Base-by-base conservation (phyloP, 345 rosid species). In the Hirschfeldia incana region DNA sequence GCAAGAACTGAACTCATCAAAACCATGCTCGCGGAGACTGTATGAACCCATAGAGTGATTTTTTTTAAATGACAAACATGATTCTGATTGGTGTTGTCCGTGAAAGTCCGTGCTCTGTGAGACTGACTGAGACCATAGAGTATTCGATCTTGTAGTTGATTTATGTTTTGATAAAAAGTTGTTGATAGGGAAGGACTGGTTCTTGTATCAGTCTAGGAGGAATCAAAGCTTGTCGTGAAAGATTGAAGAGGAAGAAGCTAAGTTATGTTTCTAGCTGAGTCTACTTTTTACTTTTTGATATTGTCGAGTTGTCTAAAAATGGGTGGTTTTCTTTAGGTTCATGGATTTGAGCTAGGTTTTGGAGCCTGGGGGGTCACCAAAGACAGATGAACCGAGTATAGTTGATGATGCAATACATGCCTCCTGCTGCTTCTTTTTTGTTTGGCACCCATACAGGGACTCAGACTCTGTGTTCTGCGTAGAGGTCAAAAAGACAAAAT, bases 221-320 rank as follows among this genome's bases (percentile, higher is more conserved):
- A 73, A 76, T 67, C 21, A 94, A 94, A 82, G 97, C 98, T 0
- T 86, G 97, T 82, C 93, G 97, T 37, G 97, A 92, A 86, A 86
- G 89, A 75, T 81, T 89, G 88, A 90, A 97, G 30, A 85, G 97
- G 76, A 93, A 90, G 85, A 88, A 76, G 78, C 85, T 92, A 21
- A 21, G 21, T 21, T 21, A 21, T 21, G 21, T 21, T 21, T 21
- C 21, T 21, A 21, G 21, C 21, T 21, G 21, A 21, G 21, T 21
- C 21, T 21, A 21, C 21, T 21, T 21, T 21, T 30, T 67, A 34
- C 27, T 67, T 36, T 69, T 26, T 65, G 53, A 21, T 53, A 9
- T 11, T n/a, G 21, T 26, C 26, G 29, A 67, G 37, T 17, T 78
- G 11, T 53, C 72, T 51, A 21, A 26, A 15, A 69, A 55, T 8